Conservation (phyloP, 257 asterid species). For the Solanum bukasovii region DNA sequence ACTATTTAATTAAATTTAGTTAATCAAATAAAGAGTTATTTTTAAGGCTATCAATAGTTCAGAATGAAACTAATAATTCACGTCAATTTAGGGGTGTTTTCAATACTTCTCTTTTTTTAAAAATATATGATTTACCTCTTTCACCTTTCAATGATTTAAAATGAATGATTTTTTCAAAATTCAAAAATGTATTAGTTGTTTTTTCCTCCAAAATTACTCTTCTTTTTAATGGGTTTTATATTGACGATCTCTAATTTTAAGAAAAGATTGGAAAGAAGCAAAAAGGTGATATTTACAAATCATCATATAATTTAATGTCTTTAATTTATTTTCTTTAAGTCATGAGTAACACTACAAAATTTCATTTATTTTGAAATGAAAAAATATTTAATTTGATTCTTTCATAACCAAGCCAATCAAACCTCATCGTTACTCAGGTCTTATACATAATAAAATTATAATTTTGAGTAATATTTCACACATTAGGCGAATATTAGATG, state of each 20-base stretch:
- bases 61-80: too few relatives aligned
- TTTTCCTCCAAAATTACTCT: not conserved
- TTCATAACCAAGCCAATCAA: not conserved
- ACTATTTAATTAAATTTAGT: too few relatives aligned
- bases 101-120: too few relatives aligned
- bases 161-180: not conserved
- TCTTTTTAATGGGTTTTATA: not conserved
- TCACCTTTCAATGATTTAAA: too few relatives aligned
- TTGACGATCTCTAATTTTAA: not conserved
- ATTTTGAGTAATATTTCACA: not conserved
- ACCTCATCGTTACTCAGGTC: not conserved
- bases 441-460: not conserved
- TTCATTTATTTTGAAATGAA: too few relatives aligned
- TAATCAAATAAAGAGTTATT: too few relatives aligned
- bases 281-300: not conserved
- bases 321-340: too few relatives aligned
- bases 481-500: not conserved
- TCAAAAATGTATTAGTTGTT: too few relatives aligned
- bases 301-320: not conserved
- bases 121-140: too few relatives aligned
- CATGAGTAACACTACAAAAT: not conserved
- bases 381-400: not conserved
- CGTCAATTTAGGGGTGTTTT: too few relatives aligned
- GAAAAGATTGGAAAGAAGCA: too few relatives aligned
- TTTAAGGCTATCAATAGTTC: too few relatives aligned